These are phyloP conservation scores for Pseudonitzschia multistriata DNA, from an alignment of 108 stramenopile genomes.

Conservation along the genomic window DNA sequence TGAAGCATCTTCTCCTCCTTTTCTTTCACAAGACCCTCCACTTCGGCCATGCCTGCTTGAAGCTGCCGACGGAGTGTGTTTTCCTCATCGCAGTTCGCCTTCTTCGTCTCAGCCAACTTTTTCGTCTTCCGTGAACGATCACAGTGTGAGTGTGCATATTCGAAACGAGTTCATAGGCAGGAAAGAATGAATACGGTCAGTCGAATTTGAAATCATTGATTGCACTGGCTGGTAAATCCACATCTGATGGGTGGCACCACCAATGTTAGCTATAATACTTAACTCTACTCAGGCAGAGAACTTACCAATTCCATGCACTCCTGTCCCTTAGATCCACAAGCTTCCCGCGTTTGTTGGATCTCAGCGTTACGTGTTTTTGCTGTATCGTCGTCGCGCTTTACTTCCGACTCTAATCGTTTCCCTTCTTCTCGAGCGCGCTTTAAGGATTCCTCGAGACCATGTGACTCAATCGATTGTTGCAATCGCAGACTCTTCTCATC, in stretches of 20 bases:
- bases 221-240: too few relatives aligned
- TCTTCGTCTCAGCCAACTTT: not conserved
- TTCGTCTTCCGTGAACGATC: not conserved
- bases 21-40: not conserved
- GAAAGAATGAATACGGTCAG: not conserved
- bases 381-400: not conserved
- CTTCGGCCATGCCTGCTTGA: not conserved
- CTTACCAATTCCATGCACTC: conserved; percentile 3
- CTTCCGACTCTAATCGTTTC: not conserved
- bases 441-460: conserved; percentile 1
- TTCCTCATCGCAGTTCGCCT: not conserved
- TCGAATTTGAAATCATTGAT: not conserved
- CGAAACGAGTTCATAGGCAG: not conserved
- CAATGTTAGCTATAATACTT: not conserved
- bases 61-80: not conserved
- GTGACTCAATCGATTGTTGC: not conserved
- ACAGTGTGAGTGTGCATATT: not conserved
- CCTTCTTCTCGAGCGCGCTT: not conserved
- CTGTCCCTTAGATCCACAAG: conserved; percentile 10
- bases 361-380: not conserved
- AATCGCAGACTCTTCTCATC: not conserved
- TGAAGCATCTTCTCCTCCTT: conserved; percentile 10
- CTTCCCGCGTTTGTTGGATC: conserved; percentile 10
- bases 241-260: too few relatives aligned
- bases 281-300: not conserved